Evolutionary conservation across 1,139 yeast genomes (phyloP).

Genomic region (Suhomyces choctaworum): DNA sequence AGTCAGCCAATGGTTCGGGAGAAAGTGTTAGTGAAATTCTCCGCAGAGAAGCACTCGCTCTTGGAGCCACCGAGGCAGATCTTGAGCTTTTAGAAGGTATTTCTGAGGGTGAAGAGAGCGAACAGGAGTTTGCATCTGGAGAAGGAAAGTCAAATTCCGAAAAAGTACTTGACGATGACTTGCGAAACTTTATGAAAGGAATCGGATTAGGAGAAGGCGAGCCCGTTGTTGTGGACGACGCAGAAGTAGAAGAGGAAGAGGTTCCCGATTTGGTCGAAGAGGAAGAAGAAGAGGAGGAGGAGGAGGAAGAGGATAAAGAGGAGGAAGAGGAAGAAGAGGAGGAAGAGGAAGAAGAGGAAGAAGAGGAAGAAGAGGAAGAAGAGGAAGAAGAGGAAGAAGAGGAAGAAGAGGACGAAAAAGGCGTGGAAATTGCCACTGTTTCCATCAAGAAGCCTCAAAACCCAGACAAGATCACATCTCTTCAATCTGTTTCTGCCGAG

Average conservation of each 20-base stretch:
- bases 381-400: constrained; percentile 22
- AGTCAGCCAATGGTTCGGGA: constrained; percentile 12
- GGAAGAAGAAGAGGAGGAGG: constrained; percentile 29
- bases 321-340: constrained; percentile 28
- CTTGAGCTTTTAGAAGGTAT: constrained; percentile 53
- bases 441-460: constrained; percentile 19
- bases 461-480: constrained; percentile 48
- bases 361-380: constrained; percentile 21
- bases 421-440: constrained; percentile 21
- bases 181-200: constrained; percentile 63
- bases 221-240: constrained; percentile 34
- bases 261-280: constrained; percentile 23
- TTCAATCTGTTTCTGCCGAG: constrained; percentile 56
- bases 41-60: constrained; percentile 65
- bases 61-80: constrained; percentile 74
- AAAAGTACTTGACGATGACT: constrained; percentile 53
- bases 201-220: constrained; percentile 57
- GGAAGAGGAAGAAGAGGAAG: constrained; percentile 24
- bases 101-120: constrained; percentile 59
- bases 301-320: constrained; percentile 26
- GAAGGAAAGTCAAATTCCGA: constrained; percentile 42
- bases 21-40: constrained; percentile 28
- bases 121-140: constrained; percentile 49
- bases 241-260: constrained; percentile 30
- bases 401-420: constrained; percentile 18